Base-by-base conservation (phyloP, 805 yeast genomes). In the Kodamaea laetipori region DNA sequence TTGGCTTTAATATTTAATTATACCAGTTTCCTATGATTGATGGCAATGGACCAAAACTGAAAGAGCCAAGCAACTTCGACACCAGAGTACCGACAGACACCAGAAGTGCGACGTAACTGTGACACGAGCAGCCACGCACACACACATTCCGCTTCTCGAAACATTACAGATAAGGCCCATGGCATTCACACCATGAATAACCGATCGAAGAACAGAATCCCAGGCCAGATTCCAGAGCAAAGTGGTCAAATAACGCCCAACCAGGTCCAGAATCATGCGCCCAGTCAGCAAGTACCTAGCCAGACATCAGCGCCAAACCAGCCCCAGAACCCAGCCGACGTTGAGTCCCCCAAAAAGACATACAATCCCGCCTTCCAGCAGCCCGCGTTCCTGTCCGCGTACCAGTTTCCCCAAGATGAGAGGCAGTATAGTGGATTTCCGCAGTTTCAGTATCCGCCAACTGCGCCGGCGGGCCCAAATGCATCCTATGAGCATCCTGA, bases 1-100 rank as follows among this genome's bases (percentile, higher is more conserved):
- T 37, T 17, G 26, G 15, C 33, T 21, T 19, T 15, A 39, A 39
- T 39, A 39, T 39, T 39, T 39, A 39, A 39, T 28, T 39, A 39
- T 39, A 39, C 36, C 42, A 23, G 25, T 21, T 39, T 31, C 37
- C 33, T 39, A 25, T 12, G 26, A 38, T 16, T 15, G 41, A 17
- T 30, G 34, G 34, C n/a, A 17, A 30, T 30, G 34, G 34, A 30
- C 34, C 34, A 30, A 15, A 30, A 30, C 19, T 30, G 19, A 30
- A 6, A 12, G 19, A 17, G 19, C 34, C 15, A 30, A 10, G 17
- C 19, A 13, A 30, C 34, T 13, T 13, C 34, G 11, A 12, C 11
- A n/a, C 13, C 17, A 27, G 31, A 27, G 8, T 17, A 4, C 15
- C 18, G 10, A 17, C 17, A 30, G 17, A 6, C 34, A 11, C 31